Percentiles rank a stretch among this genome's conserved stretches.
Conservation (phyloP, 331 rosid genomes). For the Malus hybrid region DNA sequence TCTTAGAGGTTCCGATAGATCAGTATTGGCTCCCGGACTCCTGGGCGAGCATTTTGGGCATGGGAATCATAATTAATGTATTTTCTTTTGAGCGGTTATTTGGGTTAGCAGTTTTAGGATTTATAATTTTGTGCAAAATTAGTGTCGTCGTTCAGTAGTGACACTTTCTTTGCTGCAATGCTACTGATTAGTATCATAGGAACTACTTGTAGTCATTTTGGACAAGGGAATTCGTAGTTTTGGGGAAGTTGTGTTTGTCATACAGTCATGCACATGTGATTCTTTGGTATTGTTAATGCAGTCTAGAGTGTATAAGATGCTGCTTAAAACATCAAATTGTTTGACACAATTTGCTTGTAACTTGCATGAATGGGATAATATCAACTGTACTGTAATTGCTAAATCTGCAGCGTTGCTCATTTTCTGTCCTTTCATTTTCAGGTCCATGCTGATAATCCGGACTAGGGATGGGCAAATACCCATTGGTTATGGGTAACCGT, state of each 20-base stretch:
- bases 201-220: background rate
- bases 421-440: slow-evolving; percentile 16
- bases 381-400: background rate
- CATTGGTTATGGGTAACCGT: too few relatives aligned
- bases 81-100: background rate
- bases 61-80: background rate
- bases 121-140: background rate
- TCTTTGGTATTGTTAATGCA: background rate
- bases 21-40: background rate
- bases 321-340: background rate
- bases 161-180: background rate
- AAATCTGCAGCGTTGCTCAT: background rate
- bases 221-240: background rate
- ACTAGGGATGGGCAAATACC: background rate
- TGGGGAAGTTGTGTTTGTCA: background rate
- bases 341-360: background rate
- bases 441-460: slow-evolving; percentile 95
- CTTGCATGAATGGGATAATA: background rate
- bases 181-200: background rate
- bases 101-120: background rate
- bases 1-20: background rate
- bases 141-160: background rate
- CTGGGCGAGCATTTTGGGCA: too few relatives aligned
- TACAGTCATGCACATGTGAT: background rate
- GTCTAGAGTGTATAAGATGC: background rate